phyloP scores from a whole-genome alignment of 805 yeast genomes.

The Candida nitratophila region DNA sequence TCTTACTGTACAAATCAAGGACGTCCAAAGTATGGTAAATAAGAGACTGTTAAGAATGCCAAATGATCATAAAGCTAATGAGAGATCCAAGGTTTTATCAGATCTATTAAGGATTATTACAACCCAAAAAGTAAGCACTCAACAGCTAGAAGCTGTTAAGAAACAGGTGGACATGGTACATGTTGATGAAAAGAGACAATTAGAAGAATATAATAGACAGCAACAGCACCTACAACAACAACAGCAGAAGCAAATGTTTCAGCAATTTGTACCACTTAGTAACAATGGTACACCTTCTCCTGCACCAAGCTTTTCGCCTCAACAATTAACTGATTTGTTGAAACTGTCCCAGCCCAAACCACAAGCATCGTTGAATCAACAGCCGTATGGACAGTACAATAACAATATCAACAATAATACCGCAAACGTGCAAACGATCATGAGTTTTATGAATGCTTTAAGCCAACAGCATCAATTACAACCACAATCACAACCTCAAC shows the following conservation, averaged over 20 bases:
- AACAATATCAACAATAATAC: slow-evolving; percentile 8
- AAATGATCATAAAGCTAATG: slow-evolving; percentile 33
- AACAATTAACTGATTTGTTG: slow-evolving; percentile 18
- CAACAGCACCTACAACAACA: slow-evolving; percentile 21
- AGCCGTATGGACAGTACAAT: slow-evolving; percentile 11
- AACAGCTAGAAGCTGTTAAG: slow-evolving; percentile 24
- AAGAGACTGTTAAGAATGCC: slow-evolving; percentile 29
- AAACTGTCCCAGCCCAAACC: slow-evolving; percentile 4
- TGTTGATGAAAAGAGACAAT: slow-evolving; percentile 25
- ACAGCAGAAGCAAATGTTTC: slow-evolving; percentile 3
- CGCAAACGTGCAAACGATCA: slow-evolving; percentile 14
- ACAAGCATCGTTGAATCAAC: slow-evolving; percentile 7
- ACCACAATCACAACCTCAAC: slow-evolving; percentile 3
- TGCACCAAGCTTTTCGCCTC: slow-evolving; percentile 31
- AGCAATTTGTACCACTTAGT: not conserved
- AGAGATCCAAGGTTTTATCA: slow-evolving; percentile 36
- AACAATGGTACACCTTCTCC: slow-evolving; percentile 3
- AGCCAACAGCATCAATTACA: slow-evolving; percentile 8
- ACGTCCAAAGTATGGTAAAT: slow-evolving; percentile 36
- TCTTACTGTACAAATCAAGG: slow-evolving; percentile 25
- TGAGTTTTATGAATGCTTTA: slow-evolving; percentile 17
- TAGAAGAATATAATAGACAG: slow-evolving; percentile 17
- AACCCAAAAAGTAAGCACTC: slow-evolving; percentile 16
- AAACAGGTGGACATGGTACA: slow-evolving; percentile 25
- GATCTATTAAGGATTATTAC: slow-evolving; percentile 35